Conservation (phyloP, 805 yeast genomes). For the Zygosaccharomyces siamensis region DNA sequence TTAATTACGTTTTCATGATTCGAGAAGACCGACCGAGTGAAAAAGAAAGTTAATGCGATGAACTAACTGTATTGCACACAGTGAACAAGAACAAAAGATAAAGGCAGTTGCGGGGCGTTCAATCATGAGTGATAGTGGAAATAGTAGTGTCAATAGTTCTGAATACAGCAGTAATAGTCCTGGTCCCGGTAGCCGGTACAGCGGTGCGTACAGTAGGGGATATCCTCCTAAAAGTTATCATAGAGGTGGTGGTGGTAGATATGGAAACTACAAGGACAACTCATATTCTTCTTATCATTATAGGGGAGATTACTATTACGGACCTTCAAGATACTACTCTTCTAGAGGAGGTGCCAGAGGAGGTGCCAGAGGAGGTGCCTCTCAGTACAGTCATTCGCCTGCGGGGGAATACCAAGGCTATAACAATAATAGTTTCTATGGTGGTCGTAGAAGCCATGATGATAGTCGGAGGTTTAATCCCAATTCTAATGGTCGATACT, state of each 20-base stretch:
- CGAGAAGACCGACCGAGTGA: too few species aligned
- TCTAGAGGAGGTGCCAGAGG: slow-evolving; percentile 7
- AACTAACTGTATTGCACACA: not conserved
- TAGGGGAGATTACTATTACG: slow-evolving; percentile 13
- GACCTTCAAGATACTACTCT: slow-evolving; percentile 7
- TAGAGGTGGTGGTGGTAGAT: slow-evolving; percentile 8
- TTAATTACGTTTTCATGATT: too few species aligned
- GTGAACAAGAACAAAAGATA: not conserved
- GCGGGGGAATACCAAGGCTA: slow-evolving; percentile 6
- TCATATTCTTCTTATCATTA: slow-evolving; percentile 7
- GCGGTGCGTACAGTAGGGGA: slow-evolving; percentile 10
- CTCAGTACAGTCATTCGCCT: slow-evolving; percentile 5
- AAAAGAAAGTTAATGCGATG: not conserved
- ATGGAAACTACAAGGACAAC: slow-evolving; percentile 5
- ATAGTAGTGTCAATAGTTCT: slow-evolving; percentile 1
- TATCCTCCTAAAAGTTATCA: slow-evolving; percentile 9
- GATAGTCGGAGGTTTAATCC: slow-evolving; percentile 7
- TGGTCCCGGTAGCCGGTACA: slow-evolving; percentile 7
- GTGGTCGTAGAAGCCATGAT: slow-evolving; percentile 7
- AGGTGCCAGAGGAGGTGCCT: not conserved
- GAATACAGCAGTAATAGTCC: slow-evolving; percentile 1
- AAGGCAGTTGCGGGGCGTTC: not conserved
- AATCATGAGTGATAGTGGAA: slow-evolving; percentile 4
- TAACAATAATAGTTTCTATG: slow-evolving; percentile 3
- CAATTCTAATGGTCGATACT: slow-evolving; percentile 5